Evolutionary conservation across 352 stramenopile genomes (phyloP).

Genomic region (Globisporangium orthogonon): DNA sequence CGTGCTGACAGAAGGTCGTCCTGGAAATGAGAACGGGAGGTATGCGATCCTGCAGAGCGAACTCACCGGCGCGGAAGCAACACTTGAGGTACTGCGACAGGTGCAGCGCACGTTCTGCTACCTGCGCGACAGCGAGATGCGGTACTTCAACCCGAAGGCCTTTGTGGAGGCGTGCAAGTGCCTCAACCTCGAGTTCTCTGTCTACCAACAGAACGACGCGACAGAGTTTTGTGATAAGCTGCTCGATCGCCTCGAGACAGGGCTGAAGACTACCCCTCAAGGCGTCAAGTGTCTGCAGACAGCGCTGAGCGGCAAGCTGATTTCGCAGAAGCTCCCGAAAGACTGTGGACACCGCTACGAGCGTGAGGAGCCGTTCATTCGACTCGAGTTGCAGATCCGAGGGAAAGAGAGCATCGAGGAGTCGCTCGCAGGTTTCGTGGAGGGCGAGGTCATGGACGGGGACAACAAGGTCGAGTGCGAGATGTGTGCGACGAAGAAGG

Average conservation of each 20-base stretch:
- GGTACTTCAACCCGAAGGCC: conserved; percentile 79
- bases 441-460: conserved; percentile 99
- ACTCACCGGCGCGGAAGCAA: conserved; percentile 70
- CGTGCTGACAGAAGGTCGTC: conserved; percentile 88
- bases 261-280: conserved; percentile 89
- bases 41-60: conserved; percentile 86
- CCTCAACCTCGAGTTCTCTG: conserved; percentile 88
- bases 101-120: conserved; percentile 89
- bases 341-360: conserved; percentile 92
- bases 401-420: conserved; percentile 98
- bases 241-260: conserved; percentile 96
- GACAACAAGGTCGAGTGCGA: conserved; percentile 99
- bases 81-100: conserved; percentile 85
- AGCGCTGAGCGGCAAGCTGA: conserved; percentile 74
- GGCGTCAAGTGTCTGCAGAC: conserved; percentile 71
- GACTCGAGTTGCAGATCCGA: conserved; percentile 96
- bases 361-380: conserved; percentile 96
- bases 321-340: conserved; percentile 87
- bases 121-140: conserved; percentile 78
- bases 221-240: conserved; percentile 99
- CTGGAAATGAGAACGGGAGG: conserved; percentile 94
- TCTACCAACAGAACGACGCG: conserved; percentile 99
- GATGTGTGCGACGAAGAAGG: conserved; percentile 96
- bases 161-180: conserved; percentile 90
- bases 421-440: conserved; percentile 94